These are phyloP conservation scores for Maudiozyma barnettii DNA, from an alignment of 805 yeast species.

Conservation along the genomic window DNA sequence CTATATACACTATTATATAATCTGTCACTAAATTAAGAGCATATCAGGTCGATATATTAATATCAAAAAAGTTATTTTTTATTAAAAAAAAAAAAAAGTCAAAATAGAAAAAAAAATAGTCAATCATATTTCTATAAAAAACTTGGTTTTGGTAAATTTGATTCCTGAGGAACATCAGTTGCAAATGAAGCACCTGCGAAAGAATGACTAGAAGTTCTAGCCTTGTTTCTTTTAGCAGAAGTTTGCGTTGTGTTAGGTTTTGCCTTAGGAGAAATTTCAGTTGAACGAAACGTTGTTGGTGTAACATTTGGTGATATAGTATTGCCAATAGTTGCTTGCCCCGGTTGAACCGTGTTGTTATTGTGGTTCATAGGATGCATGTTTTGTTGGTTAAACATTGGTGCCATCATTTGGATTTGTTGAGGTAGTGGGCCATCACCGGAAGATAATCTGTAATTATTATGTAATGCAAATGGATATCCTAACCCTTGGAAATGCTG, in stretches of 20 bases:
- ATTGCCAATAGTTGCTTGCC: background rate
- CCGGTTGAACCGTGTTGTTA: background rate
- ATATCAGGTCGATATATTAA: no score
- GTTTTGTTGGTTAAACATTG: background rate
- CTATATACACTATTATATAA: no score
- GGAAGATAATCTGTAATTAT: constrained; percentile 2
- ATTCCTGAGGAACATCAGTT: constrained; percentile 24
- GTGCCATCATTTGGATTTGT: constrained; percentile 2
- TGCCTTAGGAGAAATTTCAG: background rate
- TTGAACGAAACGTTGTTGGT: background rate
- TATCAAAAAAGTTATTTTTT: background rate
- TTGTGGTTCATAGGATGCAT: background rate
- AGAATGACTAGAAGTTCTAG: constrained; percentile 5
- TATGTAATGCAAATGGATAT: constrained; percentile 5
- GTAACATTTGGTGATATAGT: background rate
- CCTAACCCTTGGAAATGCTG: constrained; percentile 2
- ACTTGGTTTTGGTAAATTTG: constrained; percentile 28
- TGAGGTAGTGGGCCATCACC: constrained; percentile 4
- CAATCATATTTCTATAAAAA: background rate
- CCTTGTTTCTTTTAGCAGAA: constrained; percentile 1
- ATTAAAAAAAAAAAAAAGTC: background rate
- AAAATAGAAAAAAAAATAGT: background rate
- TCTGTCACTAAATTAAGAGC: no score
- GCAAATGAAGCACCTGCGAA: constrained; percentile 32
- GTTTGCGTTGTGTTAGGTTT: background rate